phyloP scores from a whole-genome alignment of 2,329 filamentous ascomycete genomes.

The Fusarium haematococcum region DNA sequence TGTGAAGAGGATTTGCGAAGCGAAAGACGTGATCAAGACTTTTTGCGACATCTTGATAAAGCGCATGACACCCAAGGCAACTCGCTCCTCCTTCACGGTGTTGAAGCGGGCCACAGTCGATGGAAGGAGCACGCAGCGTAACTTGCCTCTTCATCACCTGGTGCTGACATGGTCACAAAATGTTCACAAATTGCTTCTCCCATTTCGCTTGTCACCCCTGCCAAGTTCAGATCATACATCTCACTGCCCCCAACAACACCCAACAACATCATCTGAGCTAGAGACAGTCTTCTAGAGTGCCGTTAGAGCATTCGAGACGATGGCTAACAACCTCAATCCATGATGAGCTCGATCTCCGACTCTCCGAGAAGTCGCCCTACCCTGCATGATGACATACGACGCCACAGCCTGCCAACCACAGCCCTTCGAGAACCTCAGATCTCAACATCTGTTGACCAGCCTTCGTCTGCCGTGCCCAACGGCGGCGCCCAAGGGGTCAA shows the following conservation, averaged over 20 bases:
- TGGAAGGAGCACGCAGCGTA: not conserved
- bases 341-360: conserved; percentile 11
- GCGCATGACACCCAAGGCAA: not conserved
- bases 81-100: not conserved
- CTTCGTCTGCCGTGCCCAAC: conserved; percentile 3
- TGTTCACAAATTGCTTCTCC: not conserved
- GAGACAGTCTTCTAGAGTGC: not conserved
- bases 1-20: not conserved
- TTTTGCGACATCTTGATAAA: not conserved
- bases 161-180: not conserved
- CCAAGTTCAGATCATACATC: not conserved
- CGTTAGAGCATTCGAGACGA: not conserved
- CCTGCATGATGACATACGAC: conserved; percentile 10
- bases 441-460: not conserved
- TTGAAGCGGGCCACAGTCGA: not conserved
- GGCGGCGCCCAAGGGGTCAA: not conserved
- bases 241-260: not conserved
- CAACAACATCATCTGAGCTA: not conserved
- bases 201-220: not conserved
- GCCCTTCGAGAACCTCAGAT: not conserved
- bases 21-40: not conserved
- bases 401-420: not conserved
- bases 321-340: not conserved
- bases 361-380: conserved; percentile 23
- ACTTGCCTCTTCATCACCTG: not conserved